Percentiles rank a stretch among this genome's conserved stretches.
These are phyloP conservation scores for Ogataea ramenticola DNA, from an alignment of 805 yeast species.

Conservation along the genomic window DNA sequence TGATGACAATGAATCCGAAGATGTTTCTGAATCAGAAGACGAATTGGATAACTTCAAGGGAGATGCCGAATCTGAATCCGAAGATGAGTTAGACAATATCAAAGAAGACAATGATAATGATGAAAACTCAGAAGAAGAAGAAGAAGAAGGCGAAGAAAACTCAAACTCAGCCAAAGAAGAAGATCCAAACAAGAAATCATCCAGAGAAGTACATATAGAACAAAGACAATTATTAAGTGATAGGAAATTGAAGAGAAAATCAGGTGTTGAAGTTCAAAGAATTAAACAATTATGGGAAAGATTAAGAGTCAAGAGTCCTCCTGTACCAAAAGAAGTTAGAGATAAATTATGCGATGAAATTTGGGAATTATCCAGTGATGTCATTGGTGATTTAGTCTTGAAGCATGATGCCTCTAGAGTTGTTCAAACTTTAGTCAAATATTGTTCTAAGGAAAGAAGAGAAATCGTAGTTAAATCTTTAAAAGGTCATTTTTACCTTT, in stretches of 20 bases:
- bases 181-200: slow-evolving; percentile 34
- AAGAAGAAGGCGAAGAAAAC: slow-evolving; percentile 19
- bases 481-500: slow-evolving; percentile 67
- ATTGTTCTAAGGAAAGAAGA: slow-evolving; percentile 74
- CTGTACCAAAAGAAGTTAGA: slow-evolving; percentile 69
- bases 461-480: slow-evolving; percentile 58
- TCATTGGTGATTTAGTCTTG: slow-evolving; percentile 75
- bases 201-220: slow-evolving; percentile 71
- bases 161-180: slow-evolving; percentile 23
- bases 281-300: slow-evolving; percentile 89
- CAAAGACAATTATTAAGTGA: slow-evolving; percentile 73
- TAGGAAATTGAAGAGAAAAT: slow-evolving; percentile 78
- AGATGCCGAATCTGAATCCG: slow-evolving; percentile 8
- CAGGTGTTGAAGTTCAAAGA: slow-evolving; percentile 79
- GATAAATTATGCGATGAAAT: slow-evolving; percentile 74
- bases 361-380: slow-evolving; percentile 76
- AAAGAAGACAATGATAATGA: slow-evolving; percentile 19
- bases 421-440: slow-evolving; percentile 88
- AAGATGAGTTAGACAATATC: slow-evolving; percentile 23
- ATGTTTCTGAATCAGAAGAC: slow-evolving; percentile 7
- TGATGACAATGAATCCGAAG: slow-evolving; percentile 18
- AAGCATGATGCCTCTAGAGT: slow-evolving; percentile 97
- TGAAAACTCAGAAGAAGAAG: slow-evolving; percentile 24
- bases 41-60: slow-evolving; percentile 1
- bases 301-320: slow-evolving; percentile 77